Conservation (phyloP, 805 yeast species). For the Wickerhamiella sorbophila region DNA sequence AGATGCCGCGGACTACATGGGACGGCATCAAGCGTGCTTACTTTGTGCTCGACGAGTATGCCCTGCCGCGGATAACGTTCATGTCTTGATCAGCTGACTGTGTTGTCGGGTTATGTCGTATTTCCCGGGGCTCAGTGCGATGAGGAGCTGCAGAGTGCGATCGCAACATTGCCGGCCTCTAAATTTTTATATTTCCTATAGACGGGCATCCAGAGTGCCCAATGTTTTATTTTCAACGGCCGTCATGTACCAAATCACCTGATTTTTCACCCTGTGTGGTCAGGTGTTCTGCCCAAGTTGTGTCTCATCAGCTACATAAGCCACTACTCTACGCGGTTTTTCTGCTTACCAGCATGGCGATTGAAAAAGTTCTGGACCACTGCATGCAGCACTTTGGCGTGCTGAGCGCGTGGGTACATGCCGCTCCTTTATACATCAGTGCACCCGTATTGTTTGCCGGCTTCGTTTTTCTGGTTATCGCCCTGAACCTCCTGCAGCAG, state of each 20-base stretch:
- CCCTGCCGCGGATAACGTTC: conserved; percentile 22
- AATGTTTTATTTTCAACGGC: too few species aligned
- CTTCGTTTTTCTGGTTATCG: conserved; percentile 7
- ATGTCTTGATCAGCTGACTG: background rate
- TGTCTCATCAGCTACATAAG: background rate
- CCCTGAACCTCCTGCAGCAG: conserved; percentile 25
- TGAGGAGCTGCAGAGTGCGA: too few species aligned
- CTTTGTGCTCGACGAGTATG: conserved; percentile 23
- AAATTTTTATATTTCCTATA: too few species aligned
- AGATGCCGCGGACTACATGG: conserved; percentile 27
- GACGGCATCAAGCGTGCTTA: conserved; percentile 23
- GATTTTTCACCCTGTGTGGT: too few species aligned
- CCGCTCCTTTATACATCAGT: conserved; percentile 14
- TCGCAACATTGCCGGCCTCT: too few species aligned
- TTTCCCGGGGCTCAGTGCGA: too few species aligned
- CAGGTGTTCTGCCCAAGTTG: too few species aligned
- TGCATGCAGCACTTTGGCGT: background rate
- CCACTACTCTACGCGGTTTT: background rate
- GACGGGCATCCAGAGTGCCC: too few species aligned
- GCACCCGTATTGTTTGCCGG: conserved; percentile 17
- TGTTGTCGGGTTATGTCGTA: background rate
- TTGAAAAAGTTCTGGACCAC: background rate
- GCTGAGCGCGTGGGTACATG: background rate
- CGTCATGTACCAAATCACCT: too few species aligned
- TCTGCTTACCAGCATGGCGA: conserved; percentile 1